Evolutionary conservation across 768 basidiomycete species (phyloP).

Genomic region (Mycena rosella): DNA sequence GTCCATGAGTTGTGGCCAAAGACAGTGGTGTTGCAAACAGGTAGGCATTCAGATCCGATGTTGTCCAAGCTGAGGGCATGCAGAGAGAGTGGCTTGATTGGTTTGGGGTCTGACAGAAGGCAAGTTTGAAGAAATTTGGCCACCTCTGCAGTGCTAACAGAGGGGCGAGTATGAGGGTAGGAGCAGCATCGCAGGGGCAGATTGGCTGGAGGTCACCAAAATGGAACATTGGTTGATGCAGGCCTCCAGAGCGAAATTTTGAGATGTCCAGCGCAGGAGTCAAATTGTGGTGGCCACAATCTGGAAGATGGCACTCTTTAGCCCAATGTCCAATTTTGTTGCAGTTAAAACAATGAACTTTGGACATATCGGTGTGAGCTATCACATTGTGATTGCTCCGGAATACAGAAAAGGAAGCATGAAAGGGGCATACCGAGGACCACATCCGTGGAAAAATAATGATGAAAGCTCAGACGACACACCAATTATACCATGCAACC

Average conservation of each 20-base stretch:
- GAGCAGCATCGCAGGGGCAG: not conserved
- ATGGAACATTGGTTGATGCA: conserved; percentile 2
- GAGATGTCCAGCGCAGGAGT: not conserved
- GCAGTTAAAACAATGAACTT: conserved; percentile 31
- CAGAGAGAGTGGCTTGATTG: not conserved
- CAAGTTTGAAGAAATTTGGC: not conserved
- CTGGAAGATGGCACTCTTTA: conserved; percentile 17
- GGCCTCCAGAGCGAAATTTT: not conserved
- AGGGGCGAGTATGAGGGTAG: not conserved
- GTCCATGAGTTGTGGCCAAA: not conserved
- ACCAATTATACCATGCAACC: no score
- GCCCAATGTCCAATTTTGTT: conserved; percentile 28
- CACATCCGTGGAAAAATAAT: no score
- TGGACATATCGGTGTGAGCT: conserved; percentile 15
- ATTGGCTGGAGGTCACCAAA: conserved; percentile 1
- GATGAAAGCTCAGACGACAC: no score
- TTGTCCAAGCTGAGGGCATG: conserved; percentile 13
- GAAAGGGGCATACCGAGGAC: no score
- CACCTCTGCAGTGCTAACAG: not conserved
- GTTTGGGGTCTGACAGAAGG: no score
- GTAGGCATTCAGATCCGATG: conserved; percentile 7
- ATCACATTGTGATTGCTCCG: no score
- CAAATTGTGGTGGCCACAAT: not conserved
- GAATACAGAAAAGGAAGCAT: no score
- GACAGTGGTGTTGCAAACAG: conserved; percentile 19